Base-by-base conservation (phyloP, 2,329 filamentous ascomycete genomes). In the Davidsoniella neocaledoniae region DNA sequence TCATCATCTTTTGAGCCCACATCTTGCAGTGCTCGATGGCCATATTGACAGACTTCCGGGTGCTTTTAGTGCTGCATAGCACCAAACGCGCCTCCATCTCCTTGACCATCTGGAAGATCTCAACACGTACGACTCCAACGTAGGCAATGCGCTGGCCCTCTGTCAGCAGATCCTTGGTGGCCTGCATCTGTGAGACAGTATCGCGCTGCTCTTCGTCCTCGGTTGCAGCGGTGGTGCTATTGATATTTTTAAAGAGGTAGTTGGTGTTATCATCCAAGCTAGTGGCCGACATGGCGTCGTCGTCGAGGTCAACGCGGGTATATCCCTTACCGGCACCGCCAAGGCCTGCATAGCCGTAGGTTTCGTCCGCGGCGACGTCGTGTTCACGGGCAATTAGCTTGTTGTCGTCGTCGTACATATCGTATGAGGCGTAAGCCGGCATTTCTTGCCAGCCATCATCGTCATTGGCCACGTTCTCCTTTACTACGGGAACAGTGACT, bases 1-100 rank as follows among this genome's bases (percentile, higher is more conserved):
- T 79, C 88, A 98, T 98, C 74, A 94, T 94, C 68, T 93, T 93
- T 63, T 98, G 91, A 51, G 84, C 80, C 90, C 90, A 98, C 83
- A 95, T 95, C 64, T 83, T 83, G 68, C 85, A 81, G 36, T 80
- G 76, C 63, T 95, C 91, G 9, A 79, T 68, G 0, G 83, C 77
- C 54, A 81, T 67, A 26, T 76, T 72, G 9, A 87, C 62, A 41
- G 79, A 69, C 62, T 90, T 95, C 64, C 82, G 91, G 1, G 77
- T 74, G 40, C 71, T 74, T 58, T 73, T 85, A 2, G 73, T 79
- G 25, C 67, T 65, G 7, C 48, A 47, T 37, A 45, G 12, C 12
- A 25, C 40, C 47, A 49, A 33, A 5, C 48, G 49, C 9, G 65
- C 63, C 51, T 86, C 77, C 49, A 81, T 62, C 29, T 84, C 79